Conservation (phyloP, 352 stramenopile species). For the Globisporangium perplexum region DNA sequence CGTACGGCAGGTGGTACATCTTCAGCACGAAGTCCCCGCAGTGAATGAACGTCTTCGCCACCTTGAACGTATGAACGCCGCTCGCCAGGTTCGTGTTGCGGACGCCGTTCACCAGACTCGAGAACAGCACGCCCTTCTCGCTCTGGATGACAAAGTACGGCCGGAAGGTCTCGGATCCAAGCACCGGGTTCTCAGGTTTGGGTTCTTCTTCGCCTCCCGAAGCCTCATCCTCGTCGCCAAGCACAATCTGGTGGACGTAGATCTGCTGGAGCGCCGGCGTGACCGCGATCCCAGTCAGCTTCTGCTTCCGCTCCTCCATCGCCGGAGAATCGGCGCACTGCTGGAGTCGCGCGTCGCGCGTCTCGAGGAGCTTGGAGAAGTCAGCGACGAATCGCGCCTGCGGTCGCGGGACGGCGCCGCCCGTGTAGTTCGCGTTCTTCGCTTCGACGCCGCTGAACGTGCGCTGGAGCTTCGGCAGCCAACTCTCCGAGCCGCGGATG, state of each 20-base stretch:
- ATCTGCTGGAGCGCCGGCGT: slow-evolving; percentile 57
- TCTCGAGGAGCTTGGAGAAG: slow-evolving; percentile 70
- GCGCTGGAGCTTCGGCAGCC: slow-evolving; percentile 64
- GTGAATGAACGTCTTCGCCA: slow-evolving; percentile 50
- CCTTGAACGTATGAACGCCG: slow-evolving; percentile 57
- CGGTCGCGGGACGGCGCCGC: slow-evolving; percentile 51
- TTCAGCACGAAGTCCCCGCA: slow-evolving; percentile 73
- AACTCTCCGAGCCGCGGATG: slow-evolving; percentile 69
- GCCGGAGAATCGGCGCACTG: slow-evolving; percentile 34
- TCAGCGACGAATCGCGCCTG: slow-evolving; percentile 77
- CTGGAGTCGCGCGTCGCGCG: slow-evolving; percentile 60
- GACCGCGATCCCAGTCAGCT: slow-evolving; percentile 73
- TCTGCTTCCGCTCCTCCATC: slow-evolving; percentile 64
- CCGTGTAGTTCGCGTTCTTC: slow-evolving; percentile 66
- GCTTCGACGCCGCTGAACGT: slow-evolving; percentile 68
- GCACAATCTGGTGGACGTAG: slow-evolving; percentile 77
- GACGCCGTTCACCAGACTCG: slow-evolving; percentile 80
- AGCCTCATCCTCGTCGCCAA: slow-evolving; percentile 26
- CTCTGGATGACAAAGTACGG: slow-evolving; percentile 87
- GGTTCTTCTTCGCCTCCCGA: slow-evolving; percentile 3
- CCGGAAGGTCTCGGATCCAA: slow-evolving; percentile 29
- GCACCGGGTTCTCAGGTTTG: slow-evolving; percentile 4
- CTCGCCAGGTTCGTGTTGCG: slow-evolving; percentile 51
- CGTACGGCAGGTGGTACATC: slow-evolving; percentile 88
- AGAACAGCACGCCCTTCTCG: slow-evolving; percentile 83